phyloP scores from a whole-genome alignment of 192 early-diverging fungal species.

The Umbelopsis ramanniana region DNA sequence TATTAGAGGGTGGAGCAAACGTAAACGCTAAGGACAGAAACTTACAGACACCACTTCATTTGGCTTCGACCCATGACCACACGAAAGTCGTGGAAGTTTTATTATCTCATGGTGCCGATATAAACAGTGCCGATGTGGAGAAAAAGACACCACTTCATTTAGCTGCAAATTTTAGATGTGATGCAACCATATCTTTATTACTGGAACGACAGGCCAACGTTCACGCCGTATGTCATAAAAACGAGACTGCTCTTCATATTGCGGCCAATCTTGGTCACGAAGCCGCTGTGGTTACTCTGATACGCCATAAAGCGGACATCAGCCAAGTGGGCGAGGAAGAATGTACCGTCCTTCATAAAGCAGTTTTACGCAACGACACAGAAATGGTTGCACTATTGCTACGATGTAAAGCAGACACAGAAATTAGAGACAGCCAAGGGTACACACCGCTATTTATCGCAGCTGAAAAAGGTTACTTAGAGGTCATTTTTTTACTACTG shows the following conservation, averaged over 20 bases:
- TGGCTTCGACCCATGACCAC: not conserved
- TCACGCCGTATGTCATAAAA: not conserved
- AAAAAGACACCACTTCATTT: too few species aligned
- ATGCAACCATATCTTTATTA: too few species aligned
- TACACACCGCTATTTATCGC: not conserved
- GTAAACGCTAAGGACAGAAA: not conserved
- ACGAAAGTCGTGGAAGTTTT: not conserved
- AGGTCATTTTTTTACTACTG: not conserved
- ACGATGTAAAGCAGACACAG: not conserved
- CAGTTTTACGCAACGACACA: not conserved
- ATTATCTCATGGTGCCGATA: not conserved
- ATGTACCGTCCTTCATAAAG: not conserved
- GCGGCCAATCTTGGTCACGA: not conserved
- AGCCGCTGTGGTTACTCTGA: not conserved
- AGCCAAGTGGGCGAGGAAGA: not conserved
- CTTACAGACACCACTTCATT: not conserved
- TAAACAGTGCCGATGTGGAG: too few species aligned
- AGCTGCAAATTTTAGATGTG: too few species aligned
- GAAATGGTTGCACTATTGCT: not conserved
- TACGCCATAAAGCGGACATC: not conserved
- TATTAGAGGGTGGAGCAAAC: not conserved
- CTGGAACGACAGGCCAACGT: too few species aligned
- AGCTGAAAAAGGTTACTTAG: not conserved
- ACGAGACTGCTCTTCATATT: not conserved
- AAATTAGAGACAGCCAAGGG: not conserved